These are phyloP conservation scores for Artemisia tridentata DNA, from an alignment of 129 eudicot genomes.

Conservation along the genomic window DNA sequence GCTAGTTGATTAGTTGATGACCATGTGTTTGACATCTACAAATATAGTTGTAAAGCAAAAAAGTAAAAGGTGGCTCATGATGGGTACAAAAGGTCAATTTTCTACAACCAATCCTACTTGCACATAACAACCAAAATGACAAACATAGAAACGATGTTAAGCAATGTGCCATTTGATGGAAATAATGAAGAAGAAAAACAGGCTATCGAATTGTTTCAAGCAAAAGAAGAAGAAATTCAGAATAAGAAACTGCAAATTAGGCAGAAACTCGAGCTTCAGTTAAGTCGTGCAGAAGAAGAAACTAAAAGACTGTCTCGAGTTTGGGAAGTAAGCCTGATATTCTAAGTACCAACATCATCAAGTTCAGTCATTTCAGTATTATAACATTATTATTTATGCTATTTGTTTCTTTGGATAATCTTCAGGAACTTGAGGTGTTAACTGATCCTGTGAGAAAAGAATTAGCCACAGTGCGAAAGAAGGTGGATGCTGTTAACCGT, in stretches of 20 bases:
- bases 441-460: constrained; percentile 67
- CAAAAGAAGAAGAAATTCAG: constrained; percentile 61
- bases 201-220: constrained; percentile 40
- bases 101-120: background rate
- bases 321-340: constrained; percentile 43
- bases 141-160: constrained; percentile 32
- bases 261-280: constrained; percentile 48
- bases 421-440: constrained; percentile 57
- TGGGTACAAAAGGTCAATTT: constrained; percentile 23
- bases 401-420: constrained; percentile 4
- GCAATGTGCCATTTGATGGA: constrained; percentile 34
- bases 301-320: constrained; percentile 50
- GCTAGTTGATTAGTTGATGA: too few relatives aligned
- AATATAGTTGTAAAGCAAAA: constrained; percentile 9
- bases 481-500: constrained; percentile 47
- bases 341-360: constrained; percentile 6
- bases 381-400: background rate
- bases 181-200: constrained; percentile 38
- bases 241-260: constrained; percentile 52
- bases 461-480: constrained; percentile 48
- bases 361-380: background rate
- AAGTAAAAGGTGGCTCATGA: background rate
- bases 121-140: constrained; percentile 22
- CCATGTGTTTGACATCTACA: constrained; percentile 20
- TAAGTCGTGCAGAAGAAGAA: constrained; percentile 56